These are phyloP conservation scores for Saccharomyces hybrid DNA, from an alignment of 1,139 yeast species.

Conservation along the genomic window DNA sequence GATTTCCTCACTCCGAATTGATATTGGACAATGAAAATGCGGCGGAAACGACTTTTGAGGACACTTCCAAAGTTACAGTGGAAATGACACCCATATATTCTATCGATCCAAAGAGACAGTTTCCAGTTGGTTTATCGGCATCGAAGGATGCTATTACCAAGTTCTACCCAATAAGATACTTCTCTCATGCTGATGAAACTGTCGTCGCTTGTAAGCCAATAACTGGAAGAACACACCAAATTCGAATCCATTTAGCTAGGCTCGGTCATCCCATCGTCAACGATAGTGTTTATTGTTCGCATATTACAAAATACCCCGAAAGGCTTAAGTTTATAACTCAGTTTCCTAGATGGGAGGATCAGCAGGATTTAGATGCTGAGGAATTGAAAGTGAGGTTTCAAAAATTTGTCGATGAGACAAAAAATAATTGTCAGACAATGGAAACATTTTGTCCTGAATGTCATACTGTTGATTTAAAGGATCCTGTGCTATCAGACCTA, in stretches of 20 bases:
- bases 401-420: conserved; percentile 21
- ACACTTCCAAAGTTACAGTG: conserved; percentile 29
- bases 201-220: conserved; percentile 58
- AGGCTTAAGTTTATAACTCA: conserved; percentile 37
- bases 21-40: conserved; percentile 10
- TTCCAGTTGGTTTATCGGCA: conserved; percentile 24
- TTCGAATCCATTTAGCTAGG: conserved; percentile 61
- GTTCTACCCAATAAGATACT: conserved; percentile 34
- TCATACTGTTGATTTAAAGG: conserved; percentile 35
- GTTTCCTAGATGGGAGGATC: conserved; percentile 60
- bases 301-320: conserved; percentile 18
- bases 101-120: conserved; percentile 53
- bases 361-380: conserved; percentile 43
- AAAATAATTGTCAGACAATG: conserved; percentile 31
- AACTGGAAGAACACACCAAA: conserved; percentile 76
- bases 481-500: conserved; percentile 36
- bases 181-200: conserved; percentile 38
- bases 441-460: conserved; percentile 40
- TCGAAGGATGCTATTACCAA: conserved; percentile 38
- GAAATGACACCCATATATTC: conserved; percentile 65
- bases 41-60: conserved; percentile 3
- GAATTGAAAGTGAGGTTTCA: conserved; percentile 23
- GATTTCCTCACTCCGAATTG: conserved; percentile 38
- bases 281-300: conserved; percentile 50
- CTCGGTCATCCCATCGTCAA: conserved; percentile 63